phyloP scores from a whole-genome alignment of 495 filamentous ascomycete genomes.

The Aspergillus funiculosus region DNA sequence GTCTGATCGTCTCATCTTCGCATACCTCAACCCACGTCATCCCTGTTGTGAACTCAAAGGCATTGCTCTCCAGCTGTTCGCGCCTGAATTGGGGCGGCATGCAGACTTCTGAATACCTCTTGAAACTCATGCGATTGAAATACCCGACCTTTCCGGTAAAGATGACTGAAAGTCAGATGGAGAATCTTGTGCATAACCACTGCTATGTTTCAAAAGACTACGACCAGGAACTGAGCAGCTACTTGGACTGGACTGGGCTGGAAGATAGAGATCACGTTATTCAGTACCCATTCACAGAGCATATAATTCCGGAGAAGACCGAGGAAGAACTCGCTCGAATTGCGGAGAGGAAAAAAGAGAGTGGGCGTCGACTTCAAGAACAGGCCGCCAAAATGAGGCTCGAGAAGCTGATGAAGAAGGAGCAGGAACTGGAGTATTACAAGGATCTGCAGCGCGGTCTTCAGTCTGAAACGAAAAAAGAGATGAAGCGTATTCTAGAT shows the following conservation, averaged over 20 bases:
- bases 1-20: conserved; percentile 84
- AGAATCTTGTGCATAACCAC: conserved; percentile 80
- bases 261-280: conserved; percentile 84
- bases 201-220: conserved; percentile 86
- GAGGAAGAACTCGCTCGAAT: conserved; percentile 85
- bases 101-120: conserved; percentile 81
- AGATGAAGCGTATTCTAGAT: conserved; percentile 76
- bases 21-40: conserved; percentile 95
- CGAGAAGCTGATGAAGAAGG: conserved; percentile 90
- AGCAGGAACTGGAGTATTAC: conserved; percentile 92
- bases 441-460: conserved; percentile 68
- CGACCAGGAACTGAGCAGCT: conserved; percentile 63
- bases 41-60: conserved; percentile 78
- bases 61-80: conserved; percentile 74
- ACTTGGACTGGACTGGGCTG: conserved; percentile 79
- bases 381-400: conserved; percentile 95
- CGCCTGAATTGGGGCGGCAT: conserved; percentile 92
- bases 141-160: conserved; percentile 85
- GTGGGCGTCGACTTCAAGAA: conserved; percentile 83
- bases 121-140: conserved; percentile 86
- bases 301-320: conserved; percentile 78
- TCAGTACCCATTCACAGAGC: conserved; percentile 90
- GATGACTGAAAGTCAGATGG: conserved; percentile 76
- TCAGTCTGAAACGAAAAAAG: conserved; percentile 74
- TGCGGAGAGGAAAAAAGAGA: conserved; percentile 88